Conservation (phyloP, 2,329 filamentous ascomycete genomes). For the Xenoacremonium recifei region DNA sequence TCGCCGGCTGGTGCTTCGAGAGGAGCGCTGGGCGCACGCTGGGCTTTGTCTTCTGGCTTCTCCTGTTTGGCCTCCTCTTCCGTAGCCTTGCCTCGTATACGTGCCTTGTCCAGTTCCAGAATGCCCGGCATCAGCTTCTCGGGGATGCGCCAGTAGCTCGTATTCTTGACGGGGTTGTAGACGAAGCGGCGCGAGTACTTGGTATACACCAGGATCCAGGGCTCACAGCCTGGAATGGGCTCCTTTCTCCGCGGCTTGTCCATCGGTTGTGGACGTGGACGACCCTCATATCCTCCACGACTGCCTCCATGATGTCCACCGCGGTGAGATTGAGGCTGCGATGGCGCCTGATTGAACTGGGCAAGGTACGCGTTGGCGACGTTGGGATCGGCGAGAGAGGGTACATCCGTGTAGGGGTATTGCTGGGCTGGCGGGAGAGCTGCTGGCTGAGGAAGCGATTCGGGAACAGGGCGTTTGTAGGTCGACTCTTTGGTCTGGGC, state of each 20-base stretch:
- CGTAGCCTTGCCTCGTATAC: constrained; percentile 58
- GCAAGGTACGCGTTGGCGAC: constrained; percentile 62
- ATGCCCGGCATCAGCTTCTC: constrained; percentile 81
- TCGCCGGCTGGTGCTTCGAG: constrained; percentile 13
- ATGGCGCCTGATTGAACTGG: constrained; percentile 45
- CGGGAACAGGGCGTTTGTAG: constrained; percentile 67
- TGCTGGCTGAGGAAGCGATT: constrained; percentile 11
- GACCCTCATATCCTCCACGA: constrained; percentile 52
- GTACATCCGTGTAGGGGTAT: constrained; percentile 27
- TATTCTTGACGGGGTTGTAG: constrained; percentile 80
- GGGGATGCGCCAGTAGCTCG: constrained; percentile 95
- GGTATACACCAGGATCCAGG: constrained; percentile 92
- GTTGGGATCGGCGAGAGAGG: constrained; percentile 51
- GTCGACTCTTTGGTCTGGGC: constrained; percentile 79
- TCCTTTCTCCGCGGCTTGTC: constrained; percentile 83
- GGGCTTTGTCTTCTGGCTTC: constrained; percentile 7
- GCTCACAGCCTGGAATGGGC: constrained; percentile 74
- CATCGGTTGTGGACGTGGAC: constrained; percentile 64
- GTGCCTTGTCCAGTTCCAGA: constrained; percentile 68
- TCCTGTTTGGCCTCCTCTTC: constrained; percentile 27
- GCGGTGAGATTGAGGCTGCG: constrained; percentile 33
- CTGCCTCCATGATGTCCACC: constrained; percentile 32
- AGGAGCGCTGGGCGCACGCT: not conserved
- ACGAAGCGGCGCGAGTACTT: constrained; percentile 88
- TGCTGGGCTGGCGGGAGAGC: constrained; percentile 31